Evolutionary conservation across 129 eudicot genomes (phyloP), one percentile per base, ranked within the genome.

Genomic region (Arctium lappa): DNA sequence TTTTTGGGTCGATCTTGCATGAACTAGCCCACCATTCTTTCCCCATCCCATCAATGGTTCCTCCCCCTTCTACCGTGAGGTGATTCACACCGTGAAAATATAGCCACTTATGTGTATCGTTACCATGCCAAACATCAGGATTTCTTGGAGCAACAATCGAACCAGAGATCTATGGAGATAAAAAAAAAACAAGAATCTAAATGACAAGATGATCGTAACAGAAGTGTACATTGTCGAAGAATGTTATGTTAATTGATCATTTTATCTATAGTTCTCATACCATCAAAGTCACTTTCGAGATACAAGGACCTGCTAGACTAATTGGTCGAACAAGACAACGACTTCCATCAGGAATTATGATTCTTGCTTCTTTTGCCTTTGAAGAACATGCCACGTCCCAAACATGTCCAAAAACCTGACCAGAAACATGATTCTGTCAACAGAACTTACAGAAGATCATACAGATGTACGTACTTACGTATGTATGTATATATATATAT

Each of bases 11-110:
- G 6, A 50, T 87, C 85, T 95, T 93, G 91, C 99, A 95, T 29
- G 99, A 95, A 32, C 74, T 86, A 83, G 88, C 86, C 98, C 99
- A 95, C 99, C 99, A 93, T 88, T 90, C 78, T 15, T 81, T 74
- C 30, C 99, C 99, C 95, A 86, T 88, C 44, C 99, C 99, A 36
- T 95, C 40, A 65, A 95, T 79, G 69, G 32, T 84, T 37, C 99
- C 99, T 48, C 92, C 88, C 9, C 99, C 99, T 85, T 93, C 91
- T n/a, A 95, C 79, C 0, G 87, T 88, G 72, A 93, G 91, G 82
- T 89, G 84, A 39, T 91, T 82, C 75, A 93, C 89, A 40, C 77
- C 74, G 85, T 88, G 93, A 79, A 95, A 93, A 78, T 91, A 93
- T 73, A 95, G 87, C 99, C 98, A 95, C 87, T 91, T 95, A 36